Base-by-base conservation (phyloP, 2,329 filamentous ascomycete species). In the Hymenoscyphus scutula region DNA sequence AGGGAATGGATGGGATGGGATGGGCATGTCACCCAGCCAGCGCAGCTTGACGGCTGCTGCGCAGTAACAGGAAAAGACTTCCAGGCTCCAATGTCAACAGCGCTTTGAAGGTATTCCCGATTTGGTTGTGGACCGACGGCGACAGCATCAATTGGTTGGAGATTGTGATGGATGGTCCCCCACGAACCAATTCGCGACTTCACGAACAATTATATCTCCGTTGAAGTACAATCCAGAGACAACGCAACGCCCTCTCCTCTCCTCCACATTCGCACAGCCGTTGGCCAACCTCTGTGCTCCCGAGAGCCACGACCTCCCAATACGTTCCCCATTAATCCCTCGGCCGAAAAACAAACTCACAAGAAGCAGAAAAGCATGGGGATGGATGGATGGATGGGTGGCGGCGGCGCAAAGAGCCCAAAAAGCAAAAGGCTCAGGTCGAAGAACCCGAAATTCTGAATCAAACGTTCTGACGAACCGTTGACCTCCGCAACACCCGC, bases 381-480 rank as follows among this genome's bases (percentile, higher is more conserved):
- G n/a, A n/a, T n/a, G n/a, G n/a, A n/a, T n/a, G n/a, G n/a, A n/a
- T n/a, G n/a, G 45, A 51, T 51, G 45, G 23, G 19, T 5, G 10
- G 45, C 45, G 45, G 7, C 41, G 41, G 41, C 41, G 5, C 41
- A 48, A 48, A 45, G n/a, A 19, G 11, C 4, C 32, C 10, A 37
- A 48, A 48, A 48, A 48, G 41, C 41, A 48, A 48, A 48, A 48
- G 13, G 23, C 8, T 11, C 23, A 23, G 41, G 19, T n/a, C 41
- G 10, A 32, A 45, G 41, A 45, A 41, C 41, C 41, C 19, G 19
- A 45, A 41, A 19, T 41, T 45, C 38, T 45, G 41, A 25, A 51
- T 51, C 45, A 51, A 51, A 51, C 45, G 45, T 51, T 23, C 45
- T 51, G 45, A 29, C 32, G 29, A 56, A 32, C 53, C 53, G 53